Percentiles rank a stretch among this genome's conserved stretches.
Evolutionary conservation across 441 rosid species (phyloP).

Genomic region (Pelargonium cotyledonis): DNA sequence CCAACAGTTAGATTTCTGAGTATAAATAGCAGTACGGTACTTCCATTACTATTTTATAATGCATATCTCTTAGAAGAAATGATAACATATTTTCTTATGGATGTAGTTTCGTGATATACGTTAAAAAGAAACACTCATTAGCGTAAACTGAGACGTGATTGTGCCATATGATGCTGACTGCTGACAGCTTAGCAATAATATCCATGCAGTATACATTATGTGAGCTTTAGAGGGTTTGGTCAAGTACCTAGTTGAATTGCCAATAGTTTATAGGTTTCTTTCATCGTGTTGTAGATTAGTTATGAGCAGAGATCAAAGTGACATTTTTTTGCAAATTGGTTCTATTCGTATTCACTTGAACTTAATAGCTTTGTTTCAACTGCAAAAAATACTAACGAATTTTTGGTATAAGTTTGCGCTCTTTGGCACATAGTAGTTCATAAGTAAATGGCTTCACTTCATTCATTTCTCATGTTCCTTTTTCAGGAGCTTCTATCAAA

Average conservation of each 20-base stretch:
- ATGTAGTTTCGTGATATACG: too few relatives aligned
- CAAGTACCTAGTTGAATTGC: not conserved
- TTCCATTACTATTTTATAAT: too few relatives aligned
- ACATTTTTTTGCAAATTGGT: not conserved
- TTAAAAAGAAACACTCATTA: too few relatives aligned
- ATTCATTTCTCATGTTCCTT: not conserved
- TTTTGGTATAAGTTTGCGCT: not conserved
- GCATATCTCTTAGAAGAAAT: too few relatives aligned
- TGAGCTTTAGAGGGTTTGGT: too few relatives aligned
- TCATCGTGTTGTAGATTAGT: not conserved
- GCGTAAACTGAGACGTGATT: too few relatives aligned
- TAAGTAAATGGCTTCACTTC: not conserved
- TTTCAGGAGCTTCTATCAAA: constrained; percentile 55
- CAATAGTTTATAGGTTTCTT: not conserved
- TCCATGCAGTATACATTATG: not conserved
- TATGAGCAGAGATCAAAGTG: not conserved
- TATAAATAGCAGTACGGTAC: too few relatives aligned
- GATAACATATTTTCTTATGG: too few relatives aligned
- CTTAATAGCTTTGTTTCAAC: not conserved
- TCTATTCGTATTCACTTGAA: not conserved
- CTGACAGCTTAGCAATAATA: not conserved
- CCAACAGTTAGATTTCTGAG: too few relatives aligned
- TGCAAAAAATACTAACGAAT: not conserved
- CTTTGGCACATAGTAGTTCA: not conserved
- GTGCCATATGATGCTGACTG: not conserved